Base-by-base conservation (phyloP, 148 eudicot genomes). In the Gaultheria prostrata region DNA sequence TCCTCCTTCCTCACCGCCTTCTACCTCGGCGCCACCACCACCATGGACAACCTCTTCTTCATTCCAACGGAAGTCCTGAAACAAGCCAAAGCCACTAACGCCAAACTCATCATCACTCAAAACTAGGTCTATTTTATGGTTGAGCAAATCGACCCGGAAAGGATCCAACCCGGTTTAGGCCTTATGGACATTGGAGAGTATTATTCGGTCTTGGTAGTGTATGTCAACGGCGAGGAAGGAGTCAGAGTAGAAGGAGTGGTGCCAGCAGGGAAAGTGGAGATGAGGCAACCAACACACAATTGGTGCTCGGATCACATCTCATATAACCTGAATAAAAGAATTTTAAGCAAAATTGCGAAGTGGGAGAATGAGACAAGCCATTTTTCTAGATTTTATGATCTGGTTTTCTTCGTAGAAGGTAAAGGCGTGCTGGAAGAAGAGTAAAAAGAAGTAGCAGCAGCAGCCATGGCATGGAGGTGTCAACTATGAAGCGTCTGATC, bases 1-100 rank as follows among this genome's bases (percentile, higher is more conserved):
- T n/a, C n/a, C n/a, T n/a, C n/a, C n/a, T n/a, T n/a, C n/a, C n/a
- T 91, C 26, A 91, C 89, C 12, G 93, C 93, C 0, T 89, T 90
- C 11, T 85, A 76, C 26, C 85, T 69, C 14, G 93, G 93, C 53
- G 91, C 90, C 32, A 26, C 78, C 4, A 75, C 89, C 13, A 91
- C 93, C 13, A 91, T 85, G 88, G 93, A 91, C 3, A 91, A 91
- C 63, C 90, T 90, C 1, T 88, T 83, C 59, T 91, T 89, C 67
- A 91, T 90, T n/a, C 67, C 87, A 11, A 86, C 87, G 3, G 93
- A 91, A 82, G 82, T 88, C 9, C 48, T 88, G 1, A 91, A 91
- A 57, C 93, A 91, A 53, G 89, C 84, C 48, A 85, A 83, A 43
- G 88, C 91, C 2, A 88, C 93, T 0, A 71, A 51, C 30, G 81